Conservation (phyloP, 352 stramenopile genomes). For the Phytophthora tubulina region DNA sequence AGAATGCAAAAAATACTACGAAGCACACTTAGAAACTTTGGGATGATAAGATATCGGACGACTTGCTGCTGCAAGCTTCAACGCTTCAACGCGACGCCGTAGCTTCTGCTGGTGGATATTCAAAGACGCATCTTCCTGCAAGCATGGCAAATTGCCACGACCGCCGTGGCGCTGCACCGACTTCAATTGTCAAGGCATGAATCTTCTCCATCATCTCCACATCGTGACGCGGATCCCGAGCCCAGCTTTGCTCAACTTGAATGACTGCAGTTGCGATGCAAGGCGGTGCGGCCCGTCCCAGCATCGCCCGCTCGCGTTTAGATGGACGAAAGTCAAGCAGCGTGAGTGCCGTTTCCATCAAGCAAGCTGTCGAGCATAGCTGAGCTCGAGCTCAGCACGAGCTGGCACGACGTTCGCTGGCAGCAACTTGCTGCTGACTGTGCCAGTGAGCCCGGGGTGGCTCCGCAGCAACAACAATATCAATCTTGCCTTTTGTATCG, state of each 20-base stretch:
- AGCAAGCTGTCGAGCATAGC: slow-evolving; percentile 23
- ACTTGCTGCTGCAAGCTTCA: slow-evolving; percentile 5
- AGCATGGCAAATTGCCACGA: slow-evolving; percentile 2
- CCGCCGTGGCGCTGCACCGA: slow-evolving; percentile 5
- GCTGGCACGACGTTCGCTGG: neutral
- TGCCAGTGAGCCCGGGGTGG: neutral
- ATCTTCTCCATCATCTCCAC: slow-evolving; percentile 8
- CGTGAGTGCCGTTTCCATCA: slow-evolving; percentile 22
- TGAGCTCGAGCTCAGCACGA: neutral
- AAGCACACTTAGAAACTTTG: neutral
- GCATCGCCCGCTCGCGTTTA: slow-evolving; percentile 15
- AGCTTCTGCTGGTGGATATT: slow-evolving; percentile 9
- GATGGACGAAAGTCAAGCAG: slow-evolving; percentile 10
- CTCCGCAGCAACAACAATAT: neutral
- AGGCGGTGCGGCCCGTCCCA: slow-evolving; percentile 9
- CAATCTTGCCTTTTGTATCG: slow-evolving; percentile 1
- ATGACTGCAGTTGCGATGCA: slow-evolving; percentile 2
- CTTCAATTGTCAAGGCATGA: neutral
- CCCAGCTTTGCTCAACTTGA: slow-evolving; percentile 16
- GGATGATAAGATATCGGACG: neutral
- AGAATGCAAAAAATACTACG: slow-evolving; percentile 7
- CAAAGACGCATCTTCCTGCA: slow-evolving; percentile 1
- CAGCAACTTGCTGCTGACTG: slow-evolving; percentile 2
- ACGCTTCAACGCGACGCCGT: slow-evolving; percentile 1
- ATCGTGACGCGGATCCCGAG: slow-evolving; percentile 1